These are phyloP conservation scores for Tremellales sp. DNA, from an alignment of 1,284 basidiomycete genomes.

Conservation along the genomic window DNA sequence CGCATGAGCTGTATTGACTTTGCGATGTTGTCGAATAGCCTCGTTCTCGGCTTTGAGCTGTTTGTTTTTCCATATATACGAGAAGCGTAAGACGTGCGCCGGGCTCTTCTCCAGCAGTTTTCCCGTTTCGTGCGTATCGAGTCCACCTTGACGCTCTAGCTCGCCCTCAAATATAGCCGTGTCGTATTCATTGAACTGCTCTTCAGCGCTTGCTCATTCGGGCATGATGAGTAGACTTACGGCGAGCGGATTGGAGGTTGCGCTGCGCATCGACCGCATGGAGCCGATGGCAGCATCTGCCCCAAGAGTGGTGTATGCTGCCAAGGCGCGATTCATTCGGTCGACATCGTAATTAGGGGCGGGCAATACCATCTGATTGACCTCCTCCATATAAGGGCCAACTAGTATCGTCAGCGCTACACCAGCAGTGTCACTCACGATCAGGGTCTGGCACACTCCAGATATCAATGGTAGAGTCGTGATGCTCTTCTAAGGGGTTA, in stretches of 20 bases:
- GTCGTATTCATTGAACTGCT: constrained; percentile 34
- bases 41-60: constrained; percentile 45
- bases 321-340: constrained; percentile 29
- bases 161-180: constrained; percentile 34
- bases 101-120: constrained; percentile 36
- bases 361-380: constrained; percentile 25
- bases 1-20: constrained; percentile 34
- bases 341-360: constrained; percentile 37
- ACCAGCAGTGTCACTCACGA: constrained; percentile 20
- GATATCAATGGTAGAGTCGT: constrained; percentile 33
- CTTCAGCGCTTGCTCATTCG: constrained; percentile 5
- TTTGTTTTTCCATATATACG: constrained; percentile 48
- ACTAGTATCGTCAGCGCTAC: constrained; percentile 17
- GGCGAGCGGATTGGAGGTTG: constrained; percentile 33
- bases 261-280: constrained; percentile 23
- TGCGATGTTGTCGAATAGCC: constrained; percentile 38
- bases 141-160: constrained; percentile 40
- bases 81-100: constrained; percentile 44
- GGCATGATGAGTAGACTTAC: constrained; percentile 14
- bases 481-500: constrained; percentile 32
- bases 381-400: constrained; percentile 32
- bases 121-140: constrained; percentile 41
- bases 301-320: constrained; percentile 26
- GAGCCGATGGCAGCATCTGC: constrained; percentile 24
- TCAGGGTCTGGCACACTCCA: constrained; percentile 30